Evolutionary conservation across 2,329 filamentous ascomycete genomes (phyloP).

Genomic region (Pyricularia grisea): DNA sequence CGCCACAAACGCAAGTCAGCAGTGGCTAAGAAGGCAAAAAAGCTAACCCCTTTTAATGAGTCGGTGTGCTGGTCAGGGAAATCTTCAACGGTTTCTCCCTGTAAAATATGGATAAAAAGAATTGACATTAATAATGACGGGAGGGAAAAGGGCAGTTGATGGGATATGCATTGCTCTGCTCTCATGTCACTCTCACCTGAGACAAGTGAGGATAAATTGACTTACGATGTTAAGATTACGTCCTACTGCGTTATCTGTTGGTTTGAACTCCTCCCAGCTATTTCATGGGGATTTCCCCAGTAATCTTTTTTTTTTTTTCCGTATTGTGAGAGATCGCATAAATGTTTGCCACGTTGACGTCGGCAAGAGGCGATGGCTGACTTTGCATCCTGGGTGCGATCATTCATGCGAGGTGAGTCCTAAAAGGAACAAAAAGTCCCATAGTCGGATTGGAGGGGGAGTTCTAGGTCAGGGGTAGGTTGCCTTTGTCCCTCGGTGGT

Average conservation of each 20-base stretch:
- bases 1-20: not conserved
- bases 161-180: not conserved
- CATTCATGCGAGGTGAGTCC: not conserved
- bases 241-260: not conserved
- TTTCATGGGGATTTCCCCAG: not conserved
- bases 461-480: not conserved
- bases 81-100: too few relatives aligned
- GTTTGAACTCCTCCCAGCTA: not conserved
- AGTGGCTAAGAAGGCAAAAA: not conserved
- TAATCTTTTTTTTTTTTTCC: not conserved
- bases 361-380: not conserved
- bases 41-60: not conserved
- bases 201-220: not conserved
- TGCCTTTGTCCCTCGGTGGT: not conserved
- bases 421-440: not conserved
- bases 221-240: not conserved
- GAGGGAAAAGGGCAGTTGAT: too few relatives aligned
- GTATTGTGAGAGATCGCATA: not conserved
- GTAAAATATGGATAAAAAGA: not conserved
- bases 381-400: not conserved
- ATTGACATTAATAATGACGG: not conserved
- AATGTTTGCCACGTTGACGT: not conserved
- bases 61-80: not conserved
- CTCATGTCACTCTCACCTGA: not conserved
- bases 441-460: not conserved